phyloP scores from a whole-genome alignment of 139 green algal species.

The Yamagishiella unicocca region DNA sequence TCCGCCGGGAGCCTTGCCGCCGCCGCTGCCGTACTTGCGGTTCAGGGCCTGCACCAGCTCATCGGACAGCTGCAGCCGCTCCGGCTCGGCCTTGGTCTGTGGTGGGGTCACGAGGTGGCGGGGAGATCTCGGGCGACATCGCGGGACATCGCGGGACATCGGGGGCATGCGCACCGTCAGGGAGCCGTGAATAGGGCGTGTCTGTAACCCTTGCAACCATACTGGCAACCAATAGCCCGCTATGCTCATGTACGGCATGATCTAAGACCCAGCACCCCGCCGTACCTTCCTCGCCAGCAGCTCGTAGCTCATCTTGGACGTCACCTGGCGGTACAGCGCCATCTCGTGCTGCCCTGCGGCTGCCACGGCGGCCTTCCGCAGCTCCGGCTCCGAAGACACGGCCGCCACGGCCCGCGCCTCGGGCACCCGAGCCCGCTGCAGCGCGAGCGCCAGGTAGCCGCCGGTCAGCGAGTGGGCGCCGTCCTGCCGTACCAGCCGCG shows the following conservation, averaged over 20 bases:
- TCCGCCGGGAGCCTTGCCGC: not conserved
- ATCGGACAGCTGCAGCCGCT: constrained; percentile 26
- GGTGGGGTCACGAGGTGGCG: not conserved
- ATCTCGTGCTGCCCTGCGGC: constrained; percentile 18
- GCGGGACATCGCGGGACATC: no score
- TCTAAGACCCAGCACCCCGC: no score
- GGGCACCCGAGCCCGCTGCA: constrained; percentile 27
- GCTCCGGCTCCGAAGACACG: constrained; percentile 4
- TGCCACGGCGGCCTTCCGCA: constrained; percentile 4
- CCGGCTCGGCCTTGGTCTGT: constrained; percentile 32
- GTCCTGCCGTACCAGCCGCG: constrained; percentile 33
- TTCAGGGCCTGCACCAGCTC: not conserved
- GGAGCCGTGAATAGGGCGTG: no score
- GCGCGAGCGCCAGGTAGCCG: constrained; percentile 28
- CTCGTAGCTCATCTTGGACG: constrained; percentile 28
- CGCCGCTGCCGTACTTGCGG: not conserved
- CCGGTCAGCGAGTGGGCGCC: constrained; percentile 18
- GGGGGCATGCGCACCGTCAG: no score
- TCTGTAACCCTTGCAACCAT: no score
- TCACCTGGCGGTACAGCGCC: constrained; percentile 36
- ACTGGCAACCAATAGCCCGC: no score
- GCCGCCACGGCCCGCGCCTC: constrained; percentile 21
- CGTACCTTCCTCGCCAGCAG: constrained; percentile 11
- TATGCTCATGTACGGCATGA: no score
- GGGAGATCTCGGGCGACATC: no score